Conservation (phyloP, 108 stramenopile species). For the Fragilaria radians region DNA sequence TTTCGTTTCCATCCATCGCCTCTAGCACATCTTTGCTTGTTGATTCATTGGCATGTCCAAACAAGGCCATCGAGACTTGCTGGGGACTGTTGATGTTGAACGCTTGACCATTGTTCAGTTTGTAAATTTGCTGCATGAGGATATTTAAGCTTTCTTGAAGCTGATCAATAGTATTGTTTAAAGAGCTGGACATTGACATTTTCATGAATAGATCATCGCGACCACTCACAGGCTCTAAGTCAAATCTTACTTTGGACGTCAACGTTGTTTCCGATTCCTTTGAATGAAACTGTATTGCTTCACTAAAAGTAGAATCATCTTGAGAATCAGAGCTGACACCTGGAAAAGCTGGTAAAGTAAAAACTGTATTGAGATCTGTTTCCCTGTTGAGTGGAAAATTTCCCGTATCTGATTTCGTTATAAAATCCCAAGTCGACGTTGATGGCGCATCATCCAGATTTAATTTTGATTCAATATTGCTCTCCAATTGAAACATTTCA, state of each 20-base stretch:
- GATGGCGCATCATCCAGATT: neutral
- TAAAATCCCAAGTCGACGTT: neutral
- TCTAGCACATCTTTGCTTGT: slow-evolving; percentile 71
- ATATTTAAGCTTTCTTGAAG: slow-evolving; percentile 15
- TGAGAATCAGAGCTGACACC: no score
- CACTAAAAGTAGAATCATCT: no score
- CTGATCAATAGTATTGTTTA: slow-evolving; percentile 1
- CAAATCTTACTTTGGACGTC: neutral
- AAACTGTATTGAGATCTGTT: no score
- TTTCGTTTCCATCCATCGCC: slow-evolving; percentile 53
- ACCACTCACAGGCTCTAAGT: neutral
- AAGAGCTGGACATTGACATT: neutral
- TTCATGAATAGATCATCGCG: neutral
- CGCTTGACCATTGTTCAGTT: slow-evolving; percentile 29
- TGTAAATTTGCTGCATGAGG: slow-evolving; percentile 27
- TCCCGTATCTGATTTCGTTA: neutral
- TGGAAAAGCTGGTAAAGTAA: no score
- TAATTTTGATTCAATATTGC: neutral
- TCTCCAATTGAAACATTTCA: neutral
- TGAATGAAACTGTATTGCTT: no score
- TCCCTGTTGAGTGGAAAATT: neutral
- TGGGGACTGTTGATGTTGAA: slow-evolving; percentile 74
- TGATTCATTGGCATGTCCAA: slow-evolving; percentile 43
- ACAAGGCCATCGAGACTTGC: slow-evolving; percentile 60
- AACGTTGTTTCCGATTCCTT: neutral